Conservation (phyloP, 2,329 filamentous ascomycete genomes). For the Xylariaceae sp. region DNA sequence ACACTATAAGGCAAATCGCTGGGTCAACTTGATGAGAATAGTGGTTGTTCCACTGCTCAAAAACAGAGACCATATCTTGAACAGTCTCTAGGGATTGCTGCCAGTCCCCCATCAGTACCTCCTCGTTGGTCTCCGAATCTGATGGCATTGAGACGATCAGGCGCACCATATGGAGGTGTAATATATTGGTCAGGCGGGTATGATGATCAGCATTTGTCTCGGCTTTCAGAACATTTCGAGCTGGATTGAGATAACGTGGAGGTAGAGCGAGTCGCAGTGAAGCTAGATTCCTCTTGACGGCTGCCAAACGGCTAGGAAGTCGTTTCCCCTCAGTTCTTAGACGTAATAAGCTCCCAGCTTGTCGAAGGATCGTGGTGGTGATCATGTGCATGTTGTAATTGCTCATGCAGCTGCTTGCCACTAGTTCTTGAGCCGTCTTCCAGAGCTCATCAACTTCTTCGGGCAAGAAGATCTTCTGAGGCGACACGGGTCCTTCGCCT, state of each 20-base stretch:
- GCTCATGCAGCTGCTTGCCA: conserved; percentile 11
- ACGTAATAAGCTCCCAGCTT: conserved; percentile 19
- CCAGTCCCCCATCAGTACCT: conserved; percentile 24
- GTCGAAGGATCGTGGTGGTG: conserved; percentile 22
- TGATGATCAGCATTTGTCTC: conserved; percentile 25
- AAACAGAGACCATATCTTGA: conserved; percentile 25
- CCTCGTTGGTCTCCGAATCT: conserved; percentile 7
- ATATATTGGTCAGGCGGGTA: conserved; percentile 18
- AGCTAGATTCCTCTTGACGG: conserved; percentile 17
- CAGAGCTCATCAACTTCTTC: conserved; percentile 22
- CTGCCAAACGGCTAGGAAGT: conserved; percentile 5
- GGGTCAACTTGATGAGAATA: conserved; percentile 28
- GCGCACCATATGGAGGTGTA: conserved; percentile 23
- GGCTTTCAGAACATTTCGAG: conserved; percentile 25
- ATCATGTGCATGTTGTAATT: conserved; percentile 25
- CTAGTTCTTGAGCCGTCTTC: conserved; percentile 16
- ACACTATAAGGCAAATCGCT: conserved; percentile 30
- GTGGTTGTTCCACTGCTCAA: conserved; percentile 28
- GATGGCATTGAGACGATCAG: conserved; percentile 15
- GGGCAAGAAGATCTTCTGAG: conserved; percentile 17
- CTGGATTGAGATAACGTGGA: conserved; percentile 24
- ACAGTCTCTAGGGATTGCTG: conserved; percentile 25
- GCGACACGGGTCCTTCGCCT: background rate
- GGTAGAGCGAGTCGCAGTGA: conserved; percentile 27
- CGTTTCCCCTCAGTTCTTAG: conserved; percentile 15